Evolutionary conservation across 2,329 filamentous ascomycete species (phyloP).

Genomic region (Ramichloridium luteum): DNA sequence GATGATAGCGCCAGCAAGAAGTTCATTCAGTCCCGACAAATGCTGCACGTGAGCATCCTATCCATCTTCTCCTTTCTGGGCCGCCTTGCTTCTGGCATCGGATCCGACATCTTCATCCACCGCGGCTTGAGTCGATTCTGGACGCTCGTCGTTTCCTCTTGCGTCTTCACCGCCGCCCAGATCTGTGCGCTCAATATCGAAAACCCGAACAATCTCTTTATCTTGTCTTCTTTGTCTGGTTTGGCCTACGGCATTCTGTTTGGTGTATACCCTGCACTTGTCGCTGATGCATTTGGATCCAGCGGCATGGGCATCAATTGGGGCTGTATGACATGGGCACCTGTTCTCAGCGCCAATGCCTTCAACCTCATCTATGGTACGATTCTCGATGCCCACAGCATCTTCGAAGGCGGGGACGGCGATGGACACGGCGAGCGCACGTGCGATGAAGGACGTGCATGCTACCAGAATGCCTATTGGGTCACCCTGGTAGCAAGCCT

Average conservation of each 20-base stretch:
- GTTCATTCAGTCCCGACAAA: conserved; percentile 69
- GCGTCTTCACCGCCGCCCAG: conserved; percentile 70
- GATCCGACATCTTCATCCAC: conserved; percentile 82
- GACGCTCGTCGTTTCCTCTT: conserved; percentile 70
- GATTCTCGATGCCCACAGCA: conserved; percentile 71
- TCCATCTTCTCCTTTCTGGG: conserved; percentile 79
- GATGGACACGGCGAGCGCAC: conserved; percentile 41
- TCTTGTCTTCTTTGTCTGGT: conserved; percentile 74
- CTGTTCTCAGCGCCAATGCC: conserved; percentile 75
- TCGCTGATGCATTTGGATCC: conserved; percentile 81
- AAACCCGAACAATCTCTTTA: conserved; percentile 62
- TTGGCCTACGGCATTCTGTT: conserved; percentile 89
- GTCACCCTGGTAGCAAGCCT: conserved; percentile 63
- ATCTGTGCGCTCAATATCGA: conserved; percentile 60
- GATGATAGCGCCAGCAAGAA: conserved; percentile 59
- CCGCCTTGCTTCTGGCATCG: conserved; percentile 62
- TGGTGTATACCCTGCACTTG: conserved; percentile 79
- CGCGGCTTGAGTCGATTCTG: conserved; percentile 67
- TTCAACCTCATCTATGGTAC: conserved; percentile 86
- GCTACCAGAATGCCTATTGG: conserved; percentile 71
- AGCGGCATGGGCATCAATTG: conserved; percentile 86
- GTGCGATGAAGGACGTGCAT: conserved; percentile 65
- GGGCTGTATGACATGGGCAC: conserved; percentile 86
- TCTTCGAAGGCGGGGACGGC: conserved; percentile 47
- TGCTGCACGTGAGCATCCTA: conserved; percentile 89